Evolutionary conservation across 2,329 filamentous ascomycete species (phyloP), one percentile per base, ranked within the genome.

Genomic region (Apiospora aurea): DNA sequence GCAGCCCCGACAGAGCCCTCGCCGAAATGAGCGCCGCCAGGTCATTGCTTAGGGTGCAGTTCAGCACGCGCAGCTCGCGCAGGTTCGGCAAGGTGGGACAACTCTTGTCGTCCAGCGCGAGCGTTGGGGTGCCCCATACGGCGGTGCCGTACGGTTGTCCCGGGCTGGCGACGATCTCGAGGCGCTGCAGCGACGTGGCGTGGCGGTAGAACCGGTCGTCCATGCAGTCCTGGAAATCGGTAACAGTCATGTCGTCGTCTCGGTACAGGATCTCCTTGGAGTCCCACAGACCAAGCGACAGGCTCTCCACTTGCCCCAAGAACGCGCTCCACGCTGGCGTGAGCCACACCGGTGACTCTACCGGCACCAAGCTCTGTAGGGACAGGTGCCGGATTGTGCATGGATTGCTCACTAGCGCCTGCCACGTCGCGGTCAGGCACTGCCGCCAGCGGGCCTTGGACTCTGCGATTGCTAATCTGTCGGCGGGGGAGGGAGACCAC

Each of bases 381-480:
- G 16, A 5, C 2, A 57, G 26, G 26, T 34, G 26, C 51, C 26
- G 26, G 51, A 57, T 34, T 2, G 49, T 14, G 51, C 26, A 6
- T 5, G 51, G 51, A 26, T 57, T 57, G 6, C 34, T 16, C 6
- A 21, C n/a, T 10, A 51, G 49, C 10, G 49, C 49, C n/a, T 24
- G n/a, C 49, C 49, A 51, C 49, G n/a, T 51, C n/a, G 49, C 49
- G n/a, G n/a, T 24, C 10, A 51, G 49, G n/a, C 49, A 51, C n/a
- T 49, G 46, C 5, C 21, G 46, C 46, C 46, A 49, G 46, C 6
- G 8, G 7, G 46, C 7, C 46, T n/a, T 8, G 1, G 11, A 7
- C 49, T 24, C 49, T 8, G n/a, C 49, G 21, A 24, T 21, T 51
- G n/a, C n/a, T 24, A 24, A n/a, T 51, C 24, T 10, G 5, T 51